phyloP scores from a whole-genome alignment of 495 filamentous ascomycete genomes.

The Aspergillus taichungensis region DNA sequence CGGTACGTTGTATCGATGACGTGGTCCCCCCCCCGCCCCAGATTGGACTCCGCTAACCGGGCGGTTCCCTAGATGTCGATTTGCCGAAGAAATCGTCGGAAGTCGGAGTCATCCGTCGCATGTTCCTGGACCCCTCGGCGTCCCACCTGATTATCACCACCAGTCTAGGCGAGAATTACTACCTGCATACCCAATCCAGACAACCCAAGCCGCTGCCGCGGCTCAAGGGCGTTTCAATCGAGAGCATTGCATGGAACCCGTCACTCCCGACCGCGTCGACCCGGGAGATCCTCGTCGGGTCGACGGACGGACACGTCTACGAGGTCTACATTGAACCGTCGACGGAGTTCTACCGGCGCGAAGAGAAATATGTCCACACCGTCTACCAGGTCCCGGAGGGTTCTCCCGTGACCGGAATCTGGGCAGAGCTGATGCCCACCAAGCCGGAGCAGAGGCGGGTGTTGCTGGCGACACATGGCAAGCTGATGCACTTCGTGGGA shows the following conservation, averaged over 20 bases:
- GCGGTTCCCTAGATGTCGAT: constrained; percentile 68
- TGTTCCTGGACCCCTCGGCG: constrained; percentile 95
- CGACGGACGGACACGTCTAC: constrained; percentile 87
- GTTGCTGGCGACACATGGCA: constrained; percentile 64
- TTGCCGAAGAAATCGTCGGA: constrained; percentile 89
- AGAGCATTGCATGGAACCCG: constrained; percentile 91
- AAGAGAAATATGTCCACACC: constrained; percentile 80
- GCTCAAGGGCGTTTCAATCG: constrained; percentile 76
- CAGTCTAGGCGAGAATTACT: constrained; percentile 89
- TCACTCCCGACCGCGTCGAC: constrained; percentile 94
- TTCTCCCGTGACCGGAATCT: constrained; percentile 68
- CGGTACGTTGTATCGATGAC: constrained; percentile 43
- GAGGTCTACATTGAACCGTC: constrained; percentile 93
- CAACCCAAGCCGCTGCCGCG: constrained; percentile 75
- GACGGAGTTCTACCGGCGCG: constrained; percentile 86
- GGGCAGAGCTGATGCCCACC: constrained; percentile 61
- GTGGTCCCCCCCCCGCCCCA: neutral
- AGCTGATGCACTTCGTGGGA: constrained; percentile 70
- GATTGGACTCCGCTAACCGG: constrained; percentile 2
- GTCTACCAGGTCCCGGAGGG: constrained; percentile 74
- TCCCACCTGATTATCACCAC: constrained; percentile 91
- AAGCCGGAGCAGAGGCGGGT: constrained; percentile 64
- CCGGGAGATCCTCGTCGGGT: constrained; percentile 87
- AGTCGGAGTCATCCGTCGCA: constrained; percentile 79
- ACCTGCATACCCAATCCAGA: constrained; percentile 88